Conservation (phyloP, 192 early-diverging fungal species). For the Entomortierella lignicola region DNA sequence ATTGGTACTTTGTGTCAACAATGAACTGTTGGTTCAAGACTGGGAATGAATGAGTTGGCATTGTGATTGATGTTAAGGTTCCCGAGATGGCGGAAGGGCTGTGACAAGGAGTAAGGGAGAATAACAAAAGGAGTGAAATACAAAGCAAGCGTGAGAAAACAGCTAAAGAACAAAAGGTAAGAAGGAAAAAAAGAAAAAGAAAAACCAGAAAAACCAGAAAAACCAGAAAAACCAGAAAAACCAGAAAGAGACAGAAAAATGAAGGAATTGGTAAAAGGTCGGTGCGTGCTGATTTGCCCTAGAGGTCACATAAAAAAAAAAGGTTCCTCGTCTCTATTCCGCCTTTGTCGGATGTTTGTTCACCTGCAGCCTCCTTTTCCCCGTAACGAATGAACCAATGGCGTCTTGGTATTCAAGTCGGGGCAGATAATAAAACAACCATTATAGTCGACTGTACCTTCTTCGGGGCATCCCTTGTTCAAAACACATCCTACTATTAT, state of each 20-base stretch:
- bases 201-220: not conserved
- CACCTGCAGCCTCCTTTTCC: too few relatives aligned
- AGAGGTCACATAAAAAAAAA: too few relatives aligned
- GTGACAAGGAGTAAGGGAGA: not conserved
- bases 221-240: not conserved
- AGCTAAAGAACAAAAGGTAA: not conserved
- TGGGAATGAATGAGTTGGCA: slow-evolving; percentile 60
- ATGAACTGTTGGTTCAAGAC: slow-evolving; percentile 60
- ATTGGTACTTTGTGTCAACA: slow-evolving; percentile 70
- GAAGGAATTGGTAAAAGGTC: too few relatives aligned
- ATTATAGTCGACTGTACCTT: too few relatives aligned
- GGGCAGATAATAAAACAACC: too few relatives aligned
- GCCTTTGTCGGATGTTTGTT: too few relatives aligned
- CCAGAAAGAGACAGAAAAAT: not conserved
- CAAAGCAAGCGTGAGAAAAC: not conserved
- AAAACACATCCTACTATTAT: too few relatives aligned
- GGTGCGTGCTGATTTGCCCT: slow-evolving; percentile 13
- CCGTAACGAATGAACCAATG: too few relatives aligned
- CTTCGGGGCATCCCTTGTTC: too few relatives aligned
- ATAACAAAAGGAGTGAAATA: not conserved
- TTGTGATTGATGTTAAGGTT: slow-evolving; percentile 18
- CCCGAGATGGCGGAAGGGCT: not conserved
- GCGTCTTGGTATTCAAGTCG: too few relatives aligned
- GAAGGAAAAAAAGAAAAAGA: not conserved
- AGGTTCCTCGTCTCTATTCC: too few relatives aligned